A percentile compares a stretch with the other conserved stretches of the same genome.
Conservation (phyloP, 306 rosid species). For the Inga leiocalycina region DNA sequence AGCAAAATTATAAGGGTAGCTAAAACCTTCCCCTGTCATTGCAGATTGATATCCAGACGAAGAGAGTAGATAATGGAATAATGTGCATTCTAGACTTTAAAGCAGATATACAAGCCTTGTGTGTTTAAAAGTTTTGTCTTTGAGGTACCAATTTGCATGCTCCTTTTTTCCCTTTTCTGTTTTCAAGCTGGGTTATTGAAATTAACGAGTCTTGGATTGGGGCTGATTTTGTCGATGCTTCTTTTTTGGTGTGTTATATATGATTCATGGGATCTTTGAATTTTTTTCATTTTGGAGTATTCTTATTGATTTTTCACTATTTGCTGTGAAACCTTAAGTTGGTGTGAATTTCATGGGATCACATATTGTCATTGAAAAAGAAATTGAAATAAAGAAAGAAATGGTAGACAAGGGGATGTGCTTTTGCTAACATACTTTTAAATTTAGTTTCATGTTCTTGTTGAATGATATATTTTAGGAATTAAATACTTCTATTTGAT, state of each 20-base stretch:
- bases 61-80: neutral
- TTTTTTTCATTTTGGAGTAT: neutral
- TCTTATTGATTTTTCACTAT: neutral
- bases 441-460: neutral
- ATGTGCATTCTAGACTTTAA: neutral
- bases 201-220: neutral
- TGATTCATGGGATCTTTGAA: neutral
- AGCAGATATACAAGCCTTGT: neutral
- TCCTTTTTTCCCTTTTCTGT: neutral
- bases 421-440: neutral
- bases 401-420: neutral
- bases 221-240: neutral
- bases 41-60: neutral
- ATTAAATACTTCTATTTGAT: no score
- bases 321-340: neutral
- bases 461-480: neutral
- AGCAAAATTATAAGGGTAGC: neutral
- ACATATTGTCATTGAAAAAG: neutral
- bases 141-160: conserved; percentile 19
- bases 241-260: no score
- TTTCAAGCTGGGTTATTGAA: neutral
- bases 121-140: neutral
- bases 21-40: neutral
- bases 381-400: neutral
- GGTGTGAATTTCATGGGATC: neutral